phyloP scores from a whole-genome alignment of 2,329 filamentous ascomycete genomes.

The Leptographium flavum region DNA sequence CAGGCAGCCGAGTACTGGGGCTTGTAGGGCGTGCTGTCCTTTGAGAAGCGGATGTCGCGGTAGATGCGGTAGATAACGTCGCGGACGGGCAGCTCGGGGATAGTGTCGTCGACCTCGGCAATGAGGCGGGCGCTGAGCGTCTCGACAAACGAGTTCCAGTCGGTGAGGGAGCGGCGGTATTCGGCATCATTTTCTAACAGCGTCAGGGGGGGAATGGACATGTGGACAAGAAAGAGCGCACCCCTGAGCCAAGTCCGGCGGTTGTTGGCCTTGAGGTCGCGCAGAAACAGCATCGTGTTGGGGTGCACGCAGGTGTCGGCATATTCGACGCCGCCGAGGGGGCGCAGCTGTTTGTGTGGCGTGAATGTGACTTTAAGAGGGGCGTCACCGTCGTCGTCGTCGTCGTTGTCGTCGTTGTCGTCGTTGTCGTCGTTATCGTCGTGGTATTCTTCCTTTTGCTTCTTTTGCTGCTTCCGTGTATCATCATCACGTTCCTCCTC shows the following conservation, averaged over 20 bases:
- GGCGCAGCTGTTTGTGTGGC: slow-evolving; percentile 25
- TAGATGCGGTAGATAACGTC: slow-evolving; percentile 83
- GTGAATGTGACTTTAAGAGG: slow-evolving; percentile 24
- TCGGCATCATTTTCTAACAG: slow-evolving; percentile 59
- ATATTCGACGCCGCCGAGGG: slow-evolving; percentile 30
- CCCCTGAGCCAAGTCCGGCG: slow-evolving; percentile 43
- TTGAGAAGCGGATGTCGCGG: slow-evolving; percentile 71
- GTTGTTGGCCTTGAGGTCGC: slow-evolving; percentile 46
- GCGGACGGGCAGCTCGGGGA: slow-evolving; percentile 75
- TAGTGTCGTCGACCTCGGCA: slow-evolving; percentile 55
- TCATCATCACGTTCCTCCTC: slow-evolving; percentile 17
- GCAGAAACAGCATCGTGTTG: slow-evolving; percentile 44
- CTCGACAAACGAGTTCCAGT: slow-evolving; percentile 71
- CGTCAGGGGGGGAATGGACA: neutral
- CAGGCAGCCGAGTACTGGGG: slow-evolving; percentile 72
- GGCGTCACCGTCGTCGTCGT: slow-evolving; percentile 21
- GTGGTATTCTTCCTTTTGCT: slow-evolving; percentile 16
- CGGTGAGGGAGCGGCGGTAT: slow-evolving; percentile 62
- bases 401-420: slow-evolving; percentile 23
- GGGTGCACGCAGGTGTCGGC: slow-evolving; percentile 37
- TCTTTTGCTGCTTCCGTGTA: slow-evolving; percentile 14
- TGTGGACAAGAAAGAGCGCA: slow-evolving; percentile 19
- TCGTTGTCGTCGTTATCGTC: slow-evolving; percentile 23
- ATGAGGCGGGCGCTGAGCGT: slow-evolving; percentile 55
- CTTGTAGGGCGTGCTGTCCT: slow-evolving; percentile 79